Evolutionary conservation across 2,329 filamentous ascomycete genomes (phyloP), one percentile per base, ranked within the genome.

Genomic region (Gaeumannomyces tritici): DNA sequence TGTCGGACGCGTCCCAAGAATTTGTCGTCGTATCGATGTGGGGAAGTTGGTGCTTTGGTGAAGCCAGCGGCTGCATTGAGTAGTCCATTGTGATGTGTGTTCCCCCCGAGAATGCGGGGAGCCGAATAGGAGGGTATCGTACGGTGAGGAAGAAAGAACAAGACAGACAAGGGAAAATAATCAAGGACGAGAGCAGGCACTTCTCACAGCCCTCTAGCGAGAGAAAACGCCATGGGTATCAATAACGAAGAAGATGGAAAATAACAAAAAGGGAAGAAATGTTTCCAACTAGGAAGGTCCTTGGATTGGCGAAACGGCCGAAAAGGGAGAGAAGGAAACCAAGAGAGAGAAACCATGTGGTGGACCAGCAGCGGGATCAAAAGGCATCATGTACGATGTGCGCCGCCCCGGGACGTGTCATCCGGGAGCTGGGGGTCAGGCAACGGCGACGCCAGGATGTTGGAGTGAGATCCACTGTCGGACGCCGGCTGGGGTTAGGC

Each of bases 341-440:
- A 42, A 56, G 21, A 61, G 31, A 26, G 51, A 51, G 54, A 18
- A 61, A 24, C 28, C 12, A 15, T 31, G 28, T n/a, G 60, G 29
- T 58, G 57, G 57, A 13, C 60, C 28, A 56, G 29, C 28, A 33
- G 54, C 56, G 60, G 60, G 60, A 61, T 51, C 33, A 27, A 56
- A 56, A 54, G 47, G 29, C 51, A 61, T 61, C 60, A 61, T 61
- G 60, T 61, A 61, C 54, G 26, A 61, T 61, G 60, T 51, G 54
- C 29, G 47, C 55, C 55, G 55, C 42, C 18, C 42, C 42, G 18
- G 55, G 55, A 27, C 26, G 26, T 27, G 28, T 56, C 26, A 56
- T 24, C 55, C 24, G 28, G 26, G 55, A 29, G 26, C 28, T 18
- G 26, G 26, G 54, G 55, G 55, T 29, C 55, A 56, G 42, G 42